Conservation (phyloP, 1,284 basidiomycete genomes). For the Sanghuangporus sanghuang region DNA sequence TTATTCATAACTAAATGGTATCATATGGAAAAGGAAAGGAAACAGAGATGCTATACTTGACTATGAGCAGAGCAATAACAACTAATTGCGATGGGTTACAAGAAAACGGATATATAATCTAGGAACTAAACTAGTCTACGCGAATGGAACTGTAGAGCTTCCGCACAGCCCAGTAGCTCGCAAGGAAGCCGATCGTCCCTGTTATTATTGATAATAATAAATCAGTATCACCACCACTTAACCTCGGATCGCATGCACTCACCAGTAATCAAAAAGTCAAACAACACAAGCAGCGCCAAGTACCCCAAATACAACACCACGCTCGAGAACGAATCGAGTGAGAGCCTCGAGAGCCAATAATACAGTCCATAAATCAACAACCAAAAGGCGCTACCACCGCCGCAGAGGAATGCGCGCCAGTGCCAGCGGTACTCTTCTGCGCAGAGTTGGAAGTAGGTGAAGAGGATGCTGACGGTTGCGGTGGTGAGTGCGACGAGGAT, state of each 20-base stretch:
- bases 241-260: slow-evolving; percentile 23
- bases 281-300: slow-evolving; percentile 74
- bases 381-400: slow-evolving; percentile 94
- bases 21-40: background rate
- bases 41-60: background rate
- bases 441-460: slow-evolving; percentile 91
- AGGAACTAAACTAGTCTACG: slow-evolving; percentile 47
- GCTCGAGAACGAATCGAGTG: slow-evolving; percentile 80
- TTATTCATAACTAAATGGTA: background rate
- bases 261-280: slow-evolving; percentile 88
- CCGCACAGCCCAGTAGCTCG: slow-evolving; percentile 83
- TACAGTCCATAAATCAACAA: slow-evolving; percentile 79
- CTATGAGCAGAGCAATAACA: background rate
- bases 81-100: background rate
- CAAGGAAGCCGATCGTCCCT: slow-evolving; percentile 84
- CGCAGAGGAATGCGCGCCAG: slow-evolving; percentile 93
- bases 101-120: background rate
- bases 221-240: slow-evolving; percentile 10
- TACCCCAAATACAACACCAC: slow-evolving; percentile 91
- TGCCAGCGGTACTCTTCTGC: slow-evolving; percentile 98
- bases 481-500: slow-evolving; percentile 83
- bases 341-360: slow-evolving; percentile 86
- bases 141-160: slow-evolving; percentile 77
- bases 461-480: slow-evolving; percentile 85
- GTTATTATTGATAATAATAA: slow-evolving; percentile 10